These are phyloP conservation scores for Codiaeum variegatum DNA, from an alignment of 441 rosid genomes.

Conservation along the genomic window DNA sequence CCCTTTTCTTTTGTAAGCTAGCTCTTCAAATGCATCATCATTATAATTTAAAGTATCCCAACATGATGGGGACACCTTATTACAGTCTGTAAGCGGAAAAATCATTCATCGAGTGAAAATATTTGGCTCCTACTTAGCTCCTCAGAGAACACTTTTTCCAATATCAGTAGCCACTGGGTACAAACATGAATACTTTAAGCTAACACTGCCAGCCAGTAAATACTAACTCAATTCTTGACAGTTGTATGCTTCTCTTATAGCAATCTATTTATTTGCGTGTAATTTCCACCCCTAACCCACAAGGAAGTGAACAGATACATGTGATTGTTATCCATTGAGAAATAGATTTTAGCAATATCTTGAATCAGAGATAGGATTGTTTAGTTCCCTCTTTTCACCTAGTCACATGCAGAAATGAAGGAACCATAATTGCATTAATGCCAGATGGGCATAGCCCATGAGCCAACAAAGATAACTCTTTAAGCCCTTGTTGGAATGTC, in stretches of 20 bases:
- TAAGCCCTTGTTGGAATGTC: neutral
- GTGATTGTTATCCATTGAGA: neutral
- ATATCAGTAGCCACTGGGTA: neutral
- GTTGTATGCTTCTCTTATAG: neutral
- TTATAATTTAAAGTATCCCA: neutral
- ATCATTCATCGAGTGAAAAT: neutral
- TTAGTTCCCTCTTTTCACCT: neutral
- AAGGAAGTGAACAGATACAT: neutral
- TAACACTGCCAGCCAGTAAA: neutral
- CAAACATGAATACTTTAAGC: neutral
- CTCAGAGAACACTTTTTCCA: neutral
- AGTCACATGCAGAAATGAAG: neutral
- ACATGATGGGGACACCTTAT: conserved; percentile 8
- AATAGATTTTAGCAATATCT: neutral
- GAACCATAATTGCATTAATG: neutral
- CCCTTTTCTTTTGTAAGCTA: neutral
- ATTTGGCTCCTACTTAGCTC: neutral
- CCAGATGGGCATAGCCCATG: neutral
- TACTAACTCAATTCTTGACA: neutral
- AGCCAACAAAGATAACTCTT: neutral
- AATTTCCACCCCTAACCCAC: neutral
- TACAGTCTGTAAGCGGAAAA: neutral
- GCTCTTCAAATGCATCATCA: neutral
- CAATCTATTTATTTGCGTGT: neutral
- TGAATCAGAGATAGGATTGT: neutral